Base-by-base conservation (phyloP, 208 protist genomes). In the Wallacemonas sp. region DNA sequence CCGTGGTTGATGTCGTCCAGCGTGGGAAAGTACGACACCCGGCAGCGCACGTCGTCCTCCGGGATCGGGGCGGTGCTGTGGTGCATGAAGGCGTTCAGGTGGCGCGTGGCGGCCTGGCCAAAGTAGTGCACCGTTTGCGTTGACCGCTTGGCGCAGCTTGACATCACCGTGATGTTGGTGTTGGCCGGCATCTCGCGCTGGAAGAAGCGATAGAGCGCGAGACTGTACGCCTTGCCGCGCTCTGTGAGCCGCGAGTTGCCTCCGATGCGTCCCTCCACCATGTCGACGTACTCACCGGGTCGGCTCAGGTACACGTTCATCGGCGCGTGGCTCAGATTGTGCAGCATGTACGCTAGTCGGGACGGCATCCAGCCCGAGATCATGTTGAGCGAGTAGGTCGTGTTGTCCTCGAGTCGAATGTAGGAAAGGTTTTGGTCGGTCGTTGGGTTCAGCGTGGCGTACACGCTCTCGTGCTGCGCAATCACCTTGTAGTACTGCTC, bases 1-100 rank as follows among this genome's bases (percentile, higher is more conserved):
- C 90, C 90, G 65, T 93, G 81, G 48, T 92, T 92, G 56, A 94
- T 81, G 65, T 94, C 85, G 58, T 96, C 90, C 36, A 96, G 74
- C 12, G 87, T 93, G 8, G 90, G 90, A 46, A 96, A 83, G 72
- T 90, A 96, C 4, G 74, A 77, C 16, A 96, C 90, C 29, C 84
- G 84, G 62, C 90, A 96, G 39, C 80, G 74, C 23, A 92, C 49
- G 29, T 70, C 27, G 0, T 55, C 19, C 4, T 32, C 16, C 17
- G 27, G 21, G 8, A 47, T 21, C 24, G 55, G 19, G 17, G 14
- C 52, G 30, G 52, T 19, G 30, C 8, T 24, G 52, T 58, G 52
- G 19, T 58, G 52, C 52, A 58, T 58, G n/a, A 39, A 33, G 1
- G 46, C 36, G 19, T 36, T 48, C 23, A 76, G 55, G 14, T 57